Evolutionary conservation across 805 yeast genomes (phyloP).

Genomic region (Blastobotrys americana): DNA sequence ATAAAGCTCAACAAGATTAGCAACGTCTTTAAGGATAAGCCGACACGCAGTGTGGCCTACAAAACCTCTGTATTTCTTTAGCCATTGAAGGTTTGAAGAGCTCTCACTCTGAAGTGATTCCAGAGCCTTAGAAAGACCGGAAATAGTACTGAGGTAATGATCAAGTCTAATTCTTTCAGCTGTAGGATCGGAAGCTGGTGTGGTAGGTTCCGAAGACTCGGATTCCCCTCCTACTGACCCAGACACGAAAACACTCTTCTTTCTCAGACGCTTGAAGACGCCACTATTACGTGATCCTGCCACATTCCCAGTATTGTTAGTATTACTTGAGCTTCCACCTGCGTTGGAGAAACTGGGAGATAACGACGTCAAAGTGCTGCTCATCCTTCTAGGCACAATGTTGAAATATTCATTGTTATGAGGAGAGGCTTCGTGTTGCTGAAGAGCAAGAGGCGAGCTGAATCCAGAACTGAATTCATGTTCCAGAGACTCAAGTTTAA

Average conservation of each 20-base stretch:
- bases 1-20: slow-evolving; percentile 10
- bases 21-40: slow-evolving; percentile 11
- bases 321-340: not conserved
- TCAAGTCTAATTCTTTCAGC: slow-evolving; percentile 2
- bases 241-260: slow-evolving; percentile 6
- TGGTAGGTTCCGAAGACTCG: slow-evolving; percentile 1
- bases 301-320: not conserved
- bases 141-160: slow-evolving; percentile 8
- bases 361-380: not conserved
- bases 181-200: slow-evolving; percentile 1
- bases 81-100: slow-evolving; percentile 6
- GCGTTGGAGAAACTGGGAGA: slow-evolving; percentile 1
- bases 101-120: slow-evolving; percentile 8
- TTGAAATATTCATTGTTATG: not conserved
- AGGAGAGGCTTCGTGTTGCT: not conserved
- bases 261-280: slow-evolving; percentile 7
- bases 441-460: slow-evolving; percentile 2
- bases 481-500: slow-evolving; percentile 9
- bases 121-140: slow-evolving; percentile 5
- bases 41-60: slow-evolving; percentile 13
- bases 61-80: slow-evolving; percentile 9
- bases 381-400: slow-evolving; percentile 1
- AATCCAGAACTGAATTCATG: slow-evolving; percentile 9
- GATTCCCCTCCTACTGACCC: not conserved
- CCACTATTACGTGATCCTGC: slow-evolving; percentile 1